Conservation (phyloP, 1,284 basidiomycete species). For the Golubevia pallescens region DNA sequence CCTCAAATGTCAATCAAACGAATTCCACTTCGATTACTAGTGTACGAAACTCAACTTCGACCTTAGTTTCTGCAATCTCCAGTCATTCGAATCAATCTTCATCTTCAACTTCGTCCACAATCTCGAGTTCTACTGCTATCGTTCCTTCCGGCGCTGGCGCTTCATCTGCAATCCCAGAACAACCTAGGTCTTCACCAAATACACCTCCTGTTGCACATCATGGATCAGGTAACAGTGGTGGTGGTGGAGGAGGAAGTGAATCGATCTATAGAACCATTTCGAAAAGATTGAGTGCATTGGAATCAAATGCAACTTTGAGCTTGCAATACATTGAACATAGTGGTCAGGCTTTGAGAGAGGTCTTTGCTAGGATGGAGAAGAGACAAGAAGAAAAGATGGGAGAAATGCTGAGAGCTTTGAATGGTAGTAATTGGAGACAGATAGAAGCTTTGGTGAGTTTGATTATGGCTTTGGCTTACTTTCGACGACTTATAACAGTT, state of each 20-base stretch:
- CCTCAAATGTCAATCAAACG: no score
- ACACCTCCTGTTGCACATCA: no score
- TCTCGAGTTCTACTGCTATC: no score
- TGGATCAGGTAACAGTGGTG: slow-evolving; percentile 16
- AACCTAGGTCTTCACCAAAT: neutral
- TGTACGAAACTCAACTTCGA: no score
- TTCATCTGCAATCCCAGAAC: no score
- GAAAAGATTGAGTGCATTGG: slow-evolving; percentile 84
- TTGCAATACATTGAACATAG: slow-evolving; percentile 90
- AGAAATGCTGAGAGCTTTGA: slow-evolving; percentile 72
- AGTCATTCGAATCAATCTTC: no score
- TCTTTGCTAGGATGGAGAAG: slow-evolving; percentile 75
- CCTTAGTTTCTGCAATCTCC: no score
- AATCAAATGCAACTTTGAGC: slow-evolving; percentile 85
- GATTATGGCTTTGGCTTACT: neutral
- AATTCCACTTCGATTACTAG: no score
- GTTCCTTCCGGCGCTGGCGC: no score
- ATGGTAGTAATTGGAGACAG: slow-evolving; percentile 66
- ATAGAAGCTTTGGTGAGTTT: slow-evolving; percentile 60
- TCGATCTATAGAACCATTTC: slow-evolving; percentile 96
- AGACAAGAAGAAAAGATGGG: slow-evolving; percentile 65
- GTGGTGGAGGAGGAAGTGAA: slow-evolving; percentile 65
- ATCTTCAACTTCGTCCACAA: no score
- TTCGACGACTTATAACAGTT: neutral
- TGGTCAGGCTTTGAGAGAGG: slow-evolving; percentile 76